phyloP scores from a whole-genome alignment of 202 grass and related monocot genomes.

The Digitaria exilis region DNA sequence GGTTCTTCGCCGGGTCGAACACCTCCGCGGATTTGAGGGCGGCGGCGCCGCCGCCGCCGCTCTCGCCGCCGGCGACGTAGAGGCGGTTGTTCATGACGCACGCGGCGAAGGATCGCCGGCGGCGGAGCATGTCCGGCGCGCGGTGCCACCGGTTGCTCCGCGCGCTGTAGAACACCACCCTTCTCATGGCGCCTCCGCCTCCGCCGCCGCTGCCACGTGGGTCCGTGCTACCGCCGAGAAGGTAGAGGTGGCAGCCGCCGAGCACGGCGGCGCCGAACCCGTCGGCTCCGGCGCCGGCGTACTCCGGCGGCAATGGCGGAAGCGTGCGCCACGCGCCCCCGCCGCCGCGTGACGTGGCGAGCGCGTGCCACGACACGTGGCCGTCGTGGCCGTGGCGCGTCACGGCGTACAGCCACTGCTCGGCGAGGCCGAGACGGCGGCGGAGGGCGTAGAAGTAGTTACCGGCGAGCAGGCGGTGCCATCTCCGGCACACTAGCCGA shows the following conservation, averaged over 20 bases:
- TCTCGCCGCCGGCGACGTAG: constrained; percentile 81
- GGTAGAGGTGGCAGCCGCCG: constrained; percentile 76
- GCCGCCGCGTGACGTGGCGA: constrained; percentile 46
- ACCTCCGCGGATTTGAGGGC: constrained; percentile 66
- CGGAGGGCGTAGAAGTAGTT: constrained; percentile 92
- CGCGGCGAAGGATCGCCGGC: constrained; percentile 56
- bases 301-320: constrained; percentile 66
- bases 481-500: constrained; percentile 66
- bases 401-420: constrained; percentile 79
- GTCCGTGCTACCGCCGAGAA: constrained; percentile 58
- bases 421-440: constrained; percentile 50
- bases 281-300: constrained; percentile 51
- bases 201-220: constrained; percentile 33
- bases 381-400: constrained; percentile 50
- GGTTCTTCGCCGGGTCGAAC: constrained; percentile 78
- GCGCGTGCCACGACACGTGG: constrained; percentile 60
- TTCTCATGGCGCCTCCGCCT: constrained; percentile 45
- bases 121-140: constrained; percentile 74
- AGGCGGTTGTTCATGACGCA: constrained; percentile 71
- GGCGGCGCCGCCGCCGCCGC: constrained; percentile 40
- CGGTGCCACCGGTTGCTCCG: constrained; percentile 88
- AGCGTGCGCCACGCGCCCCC: constrained; percentile 59
- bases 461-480: constrained; percentile 68
- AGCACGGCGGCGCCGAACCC: constrained; percentile 77
- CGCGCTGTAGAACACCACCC: constrained; percentile 85